Conservation (phyloP, 495 filamentous ascomycete genomes). For the Penicillium fimorum region DNA sequence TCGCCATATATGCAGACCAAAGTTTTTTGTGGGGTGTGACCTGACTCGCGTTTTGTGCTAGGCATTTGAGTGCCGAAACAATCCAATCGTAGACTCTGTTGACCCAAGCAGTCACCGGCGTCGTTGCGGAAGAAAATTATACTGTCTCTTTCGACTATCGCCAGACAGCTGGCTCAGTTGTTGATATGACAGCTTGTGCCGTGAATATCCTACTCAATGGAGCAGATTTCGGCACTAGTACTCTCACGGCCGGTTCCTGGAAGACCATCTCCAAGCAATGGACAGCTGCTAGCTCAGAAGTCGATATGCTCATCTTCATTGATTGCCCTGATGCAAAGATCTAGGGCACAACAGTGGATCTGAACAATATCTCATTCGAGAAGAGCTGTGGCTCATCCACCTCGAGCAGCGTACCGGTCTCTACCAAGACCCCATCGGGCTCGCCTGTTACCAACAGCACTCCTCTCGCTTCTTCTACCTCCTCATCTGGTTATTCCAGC, state of each 20-base stretch:
- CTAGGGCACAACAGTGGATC: neutral
- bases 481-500: neutral
- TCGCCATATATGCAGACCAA: neutral
- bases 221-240: neutral
- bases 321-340: neutral
- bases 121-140: neutral
- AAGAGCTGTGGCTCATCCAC: neutral
- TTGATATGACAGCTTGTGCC: neutral
- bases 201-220: conserved; percentile 1
- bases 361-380: conserved; percentile 1
- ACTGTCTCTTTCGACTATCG: conserved; percentile 4
- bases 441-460: neutral
- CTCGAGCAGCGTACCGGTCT: neutral
- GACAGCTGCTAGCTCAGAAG: neutral
- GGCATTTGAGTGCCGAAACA: neutral
- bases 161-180: neutral
- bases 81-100: neutral
- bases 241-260: neutral
- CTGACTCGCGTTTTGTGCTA: neutral
- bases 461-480: neutral
- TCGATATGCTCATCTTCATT: conserved; percentile 1
- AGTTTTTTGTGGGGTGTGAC: neutral
- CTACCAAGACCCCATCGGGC: neutral
- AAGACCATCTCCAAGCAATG: conserved; percentile 2
- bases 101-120: neutral